These are phyloP conservation scores for Lentinus tigrinus DNA, from an alignment of 768 basidiomycete species.

Conservation along the genomic window DNA sequence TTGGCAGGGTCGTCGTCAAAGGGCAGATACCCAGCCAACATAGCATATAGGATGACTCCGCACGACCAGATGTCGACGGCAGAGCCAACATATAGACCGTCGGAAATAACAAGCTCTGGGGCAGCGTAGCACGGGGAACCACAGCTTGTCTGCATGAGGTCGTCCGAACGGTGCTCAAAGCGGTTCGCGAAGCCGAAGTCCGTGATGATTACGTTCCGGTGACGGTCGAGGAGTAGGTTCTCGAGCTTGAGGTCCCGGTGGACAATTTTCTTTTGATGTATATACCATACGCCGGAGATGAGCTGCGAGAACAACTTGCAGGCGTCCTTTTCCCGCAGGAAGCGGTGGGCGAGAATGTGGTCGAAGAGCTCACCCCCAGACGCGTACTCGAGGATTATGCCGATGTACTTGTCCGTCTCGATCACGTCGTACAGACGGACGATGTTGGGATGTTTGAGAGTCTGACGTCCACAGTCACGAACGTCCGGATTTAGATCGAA, in stretches of 20 bases:
- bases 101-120: constrained; percentile 95
- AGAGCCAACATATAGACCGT: constrained; percentile 94
- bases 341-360: constrained; percentile 96
- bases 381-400: constrained; percentile 98
- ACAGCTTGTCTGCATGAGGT: constrained; percentile 98
- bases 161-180: constrained; percentile 89
- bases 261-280: constrained; percentile 98
- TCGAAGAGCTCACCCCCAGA: constrained; percentile 98
- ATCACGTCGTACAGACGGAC: constrained; percentile 98
- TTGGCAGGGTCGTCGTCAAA: constrained; percentile 99
- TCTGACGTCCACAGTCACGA: constrained; percentile 42
- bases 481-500: constrained; percentile 19
- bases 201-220: constrained; percentile 98
- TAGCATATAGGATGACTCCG: constrained; percentile 94
- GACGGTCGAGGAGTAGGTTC: constrained; percentile 93
- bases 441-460: constrained; percentile 96
- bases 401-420: constrained; percentile 99
- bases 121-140: constrained; percentile 98
- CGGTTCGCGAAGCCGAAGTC: constrained; percentile 99
- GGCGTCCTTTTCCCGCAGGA: constrained; percentile 92
- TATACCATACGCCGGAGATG: constrained; percentile 98
- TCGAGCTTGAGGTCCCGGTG: constrained; percentile 99
- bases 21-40: constrained; percentile 97
- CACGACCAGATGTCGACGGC: constrained; percentile 99
- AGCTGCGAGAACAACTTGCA: constrained; percentile 96